Evolutionary conservation across 768 basidiomycete genomes (phyloP), one percentile per base, ranked within the genome.

Genomic region (Lactifluus pinguis): DNA sequence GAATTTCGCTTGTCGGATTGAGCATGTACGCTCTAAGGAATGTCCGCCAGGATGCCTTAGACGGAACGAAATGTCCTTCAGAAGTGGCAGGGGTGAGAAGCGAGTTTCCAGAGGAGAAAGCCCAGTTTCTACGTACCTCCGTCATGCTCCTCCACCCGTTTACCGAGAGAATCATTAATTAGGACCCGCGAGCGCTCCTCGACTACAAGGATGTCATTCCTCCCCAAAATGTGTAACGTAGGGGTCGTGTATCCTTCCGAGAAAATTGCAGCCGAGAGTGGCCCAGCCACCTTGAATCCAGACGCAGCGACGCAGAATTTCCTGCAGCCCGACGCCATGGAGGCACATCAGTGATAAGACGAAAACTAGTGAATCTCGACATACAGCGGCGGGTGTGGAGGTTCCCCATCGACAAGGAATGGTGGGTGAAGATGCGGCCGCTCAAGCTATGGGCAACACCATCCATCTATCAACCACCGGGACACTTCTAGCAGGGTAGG

Each of bases 31-130:
- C 80, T 51, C 78, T 77, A 55, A 93, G 74, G 72, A 94, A 92
- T 66, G 78, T 80, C 34, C 87, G 78, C 91, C 89, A 94, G 47
- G 74, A 78, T 1, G 80, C 82, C 66, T 86, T 89, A 10, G 84
- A 85, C 1, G 92, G 92, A 4, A 93, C 83, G 65, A 91, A 90
- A 71, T 94, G 91, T 8, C 89, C 90, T 92, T 65, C 6, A 14
- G 32, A 45, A 25, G 51, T 41, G 49, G 14, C 9, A 15, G 6
- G 34, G 17, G 17, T 49, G 50, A 55, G n/a, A 44, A 50, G 47
- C 42, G 53, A 17, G 25, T 47, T 32, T 14, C 15, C 44, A 36
- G 34, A 30, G 30, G 32, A 53, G 1, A 19, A 14, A 34, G 1
- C 3, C 30, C 17, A 49, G 13, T 38, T 6, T 25, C 54, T 2